Evolutionary conservation across 225 moss, liverwort and hornwort species (phyloP).

Genomic region (Antitrichia curtipendula): DNA sequence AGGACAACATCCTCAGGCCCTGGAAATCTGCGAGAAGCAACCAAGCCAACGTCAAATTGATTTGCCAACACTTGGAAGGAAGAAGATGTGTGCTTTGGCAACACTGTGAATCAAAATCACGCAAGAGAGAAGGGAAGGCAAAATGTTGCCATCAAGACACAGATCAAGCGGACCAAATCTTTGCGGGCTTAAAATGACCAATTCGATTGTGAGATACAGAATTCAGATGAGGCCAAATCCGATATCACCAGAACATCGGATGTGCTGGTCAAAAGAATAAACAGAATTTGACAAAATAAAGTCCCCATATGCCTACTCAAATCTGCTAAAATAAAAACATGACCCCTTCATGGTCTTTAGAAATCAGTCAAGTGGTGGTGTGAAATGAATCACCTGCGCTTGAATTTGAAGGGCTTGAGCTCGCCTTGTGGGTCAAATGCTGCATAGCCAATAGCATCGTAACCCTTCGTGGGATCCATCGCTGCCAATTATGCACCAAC

Average conservation of each 20-base stretch:
- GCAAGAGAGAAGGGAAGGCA: background rate
- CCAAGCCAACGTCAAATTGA: background rate
- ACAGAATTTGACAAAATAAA: background rate
- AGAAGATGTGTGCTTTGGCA: background rate
- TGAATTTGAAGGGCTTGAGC: conserved; percentile 43
- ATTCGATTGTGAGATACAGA: background rate
- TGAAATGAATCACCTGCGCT: conserved; percentile 18
- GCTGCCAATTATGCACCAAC: background rate
- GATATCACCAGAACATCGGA: background rate
- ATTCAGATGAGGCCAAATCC: too few species aligned
- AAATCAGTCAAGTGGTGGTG: background rate
- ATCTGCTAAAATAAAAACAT: background rate
- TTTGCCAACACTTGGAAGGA: background rate
- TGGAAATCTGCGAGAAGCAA: conserved; percentile 17
- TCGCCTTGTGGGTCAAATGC: conserved; percentile 11
- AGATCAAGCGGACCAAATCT: background rate
- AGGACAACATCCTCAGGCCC: conserved; percentile 51
- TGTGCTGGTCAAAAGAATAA: background rate
- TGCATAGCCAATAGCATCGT: conserved; percentile 29
- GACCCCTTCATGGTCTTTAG: too few species aligned
- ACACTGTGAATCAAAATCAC: background rate
- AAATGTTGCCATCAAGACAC: background rate
- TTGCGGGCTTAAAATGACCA: background rate
- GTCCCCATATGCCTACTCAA: background rate
- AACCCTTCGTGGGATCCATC: conserved; percentile 25